Evolutionary conservation across 768 basidiomycete genomes (phyloP), one percentile per base, ranked within the genome.

Genomic region (Leucocoprinus birnbaumii): DNA sequence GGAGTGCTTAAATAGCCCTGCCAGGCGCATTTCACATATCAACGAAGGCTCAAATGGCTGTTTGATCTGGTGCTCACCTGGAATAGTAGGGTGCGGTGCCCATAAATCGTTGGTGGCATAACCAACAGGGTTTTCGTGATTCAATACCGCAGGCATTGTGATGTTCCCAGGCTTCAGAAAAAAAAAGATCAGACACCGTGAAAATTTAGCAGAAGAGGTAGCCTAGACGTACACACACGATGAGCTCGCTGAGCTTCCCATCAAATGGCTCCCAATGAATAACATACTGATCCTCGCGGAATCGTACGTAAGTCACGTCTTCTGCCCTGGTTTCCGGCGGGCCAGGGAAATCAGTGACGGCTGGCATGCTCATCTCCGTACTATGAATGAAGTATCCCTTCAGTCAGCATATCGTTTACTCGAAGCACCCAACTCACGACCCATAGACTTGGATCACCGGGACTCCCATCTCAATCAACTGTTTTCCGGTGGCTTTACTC

Each of bases 71-170:
- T 22, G n/a, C 8, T 53, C 31, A 37, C 16, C 57, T 46, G 56
- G 25, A 24, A 55, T 58, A 3, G 56, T 56, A 7, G 64, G 63
- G 38, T 65, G 64, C 10, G 38, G 50, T 16, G 51, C 48, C 64
- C 64, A 65, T 18, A 62, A n/a, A 51, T 65, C 63, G 11, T 16
- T 52, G 10, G 63, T 58, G n/a, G 53, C 37, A 40, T 62, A 65
- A 14, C 64, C 63, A 13, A 51, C 44, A 7, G 64, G 64, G 44
- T 64, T 42, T 5, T 49, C 21, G 27, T 61, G 58, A 44, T 62
- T 65, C 27, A 64, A 46, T 6, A 62, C 58, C 21, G 59, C 58
- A 2, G 64, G 65, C n/a, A 59, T 41, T 18, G 46, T 51, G 24
- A 57, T 53, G 3, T 46, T 41, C 10, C 52, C 47, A 10, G 64